These are phyloP conservation scores for Microascus cirrosus DNA, from an alignment of 2,329 filamentous ascomycete species.

Conservation along the genomic window DNA sequence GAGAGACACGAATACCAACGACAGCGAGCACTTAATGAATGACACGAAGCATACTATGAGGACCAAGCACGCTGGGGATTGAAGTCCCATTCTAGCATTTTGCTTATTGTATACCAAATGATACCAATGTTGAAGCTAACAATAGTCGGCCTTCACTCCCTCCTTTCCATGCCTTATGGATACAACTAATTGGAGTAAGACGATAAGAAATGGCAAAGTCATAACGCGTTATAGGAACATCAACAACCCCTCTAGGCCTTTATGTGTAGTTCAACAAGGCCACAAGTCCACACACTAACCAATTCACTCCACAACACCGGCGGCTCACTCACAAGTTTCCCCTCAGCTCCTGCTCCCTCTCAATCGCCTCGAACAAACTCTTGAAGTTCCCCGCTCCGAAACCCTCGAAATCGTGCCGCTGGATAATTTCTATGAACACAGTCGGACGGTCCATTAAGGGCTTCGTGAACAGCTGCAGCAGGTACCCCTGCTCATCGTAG, in stretches of 20 bases:
- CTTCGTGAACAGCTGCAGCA: constrained; percentile 69
- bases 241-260: neutral
- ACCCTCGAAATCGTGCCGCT: constrained; percentile 79
- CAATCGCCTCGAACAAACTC: constrained; percentile 88
- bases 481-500: constrained; percentile 85
- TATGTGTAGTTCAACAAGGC: neutral
- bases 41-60: neutral
- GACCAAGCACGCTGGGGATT: neutral
- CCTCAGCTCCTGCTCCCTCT: constrained; percentile 77
- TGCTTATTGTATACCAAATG: neutral
- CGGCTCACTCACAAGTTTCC: constrained; percentile 56
- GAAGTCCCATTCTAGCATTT: neutral
- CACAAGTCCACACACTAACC: neutral
- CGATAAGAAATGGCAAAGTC: neutral
- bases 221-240: neutral
- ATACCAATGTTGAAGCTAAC: neutral
- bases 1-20: neutral
- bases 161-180: neutral
- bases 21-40: neutral
- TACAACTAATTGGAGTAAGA: neutral
- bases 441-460: constrained; percentile 90
- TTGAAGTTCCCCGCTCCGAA: constrained; percentile 96
- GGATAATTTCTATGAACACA: constrained; percentile 94
- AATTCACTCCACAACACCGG: neutral
- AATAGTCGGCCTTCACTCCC: neutral